These are phyloP conservation scores for Hypoxylon fragiforme DNA, from an alignment of 495 filamentous ascomycete species.

Conservation along the genomic window DNA sequence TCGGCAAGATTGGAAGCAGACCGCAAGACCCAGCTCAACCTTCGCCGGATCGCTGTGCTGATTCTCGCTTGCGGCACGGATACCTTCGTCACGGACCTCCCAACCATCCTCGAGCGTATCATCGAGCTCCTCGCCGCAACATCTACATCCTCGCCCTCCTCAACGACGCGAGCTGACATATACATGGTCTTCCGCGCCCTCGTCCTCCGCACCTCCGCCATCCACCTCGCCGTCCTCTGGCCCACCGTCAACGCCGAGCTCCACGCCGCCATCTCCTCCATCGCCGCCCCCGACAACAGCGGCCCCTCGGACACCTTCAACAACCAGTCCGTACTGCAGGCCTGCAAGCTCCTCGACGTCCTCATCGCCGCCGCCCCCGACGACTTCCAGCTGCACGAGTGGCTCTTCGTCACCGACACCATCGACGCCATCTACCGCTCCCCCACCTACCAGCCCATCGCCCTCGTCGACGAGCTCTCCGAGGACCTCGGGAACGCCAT, in stretches of 20 bases:
- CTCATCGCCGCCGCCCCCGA: conserved; percentile 85
- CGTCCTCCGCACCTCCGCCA: conserved; percentile 70
- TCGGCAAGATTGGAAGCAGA: conserved; percentile 94
- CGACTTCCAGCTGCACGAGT: conserved; percentile 94
- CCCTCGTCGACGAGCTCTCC: conserved; percentile 83
- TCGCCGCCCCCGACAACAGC: conserved; percentile 68
- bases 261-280: conserved; percentile 75
- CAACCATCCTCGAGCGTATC: conserved; percentile 75
- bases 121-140: conserved; percentile 87
- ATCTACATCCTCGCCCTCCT: conserved; percentile 86
- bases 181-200: conserved; percentile 87
- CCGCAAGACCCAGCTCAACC: conserved; percentile 86
- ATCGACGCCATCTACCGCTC: conserved; percentile 94
- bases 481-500: conserved; percentile 68
- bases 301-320: conserved; percentile 69
- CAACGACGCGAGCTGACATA: conserved; percentile 81
- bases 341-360: conserved; percentile 87
- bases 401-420: conserved; percentile 95
- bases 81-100: conserved; percentile 75
- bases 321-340: conserved; percentile 76
- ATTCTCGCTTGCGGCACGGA: conserved; percentile 74
- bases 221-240: conserved; percentile 84
- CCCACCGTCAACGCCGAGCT: conserved; percentile 86
- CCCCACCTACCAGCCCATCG: conserved; percentile 68
- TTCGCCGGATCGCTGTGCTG: conserved; percentile 78